phyloP scores from a whole-genome alignment of 306 rosid species.

The Trichosanthes cucumerina region DNA sequence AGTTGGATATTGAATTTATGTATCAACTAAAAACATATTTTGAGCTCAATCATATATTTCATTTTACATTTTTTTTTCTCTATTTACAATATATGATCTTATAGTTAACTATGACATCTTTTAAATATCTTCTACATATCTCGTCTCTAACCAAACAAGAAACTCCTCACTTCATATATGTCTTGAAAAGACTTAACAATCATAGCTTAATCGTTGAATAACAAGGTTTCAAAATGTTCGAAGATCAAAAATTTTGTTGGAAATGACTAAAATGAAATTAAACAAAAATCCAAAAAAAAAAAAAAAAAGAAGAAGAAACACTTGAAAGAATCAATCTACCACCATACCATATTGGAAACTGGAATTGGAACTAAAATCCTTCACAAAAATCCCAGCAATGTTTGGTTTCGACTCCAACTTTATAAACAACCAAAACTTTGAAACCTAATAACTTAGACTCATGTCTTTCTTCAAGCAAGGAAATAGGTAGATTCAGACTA shows the following conservation, averaged over 20 bases:
- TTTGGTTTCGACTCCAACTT: neutral
- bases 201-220: neutral
- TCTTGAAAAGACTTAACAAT: neutral
- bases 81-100: neutral
- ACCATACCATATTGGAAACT: neutral
- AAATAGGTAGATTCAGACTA: neutral
- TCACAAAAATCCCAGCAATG: constrained; percentile 1
- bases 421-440: constrained; percentile 4
- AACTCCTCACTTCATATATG: neutral
- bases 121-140: neutral
- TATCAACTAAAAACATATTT: neutral
- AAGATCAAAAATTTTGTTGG: neutral
- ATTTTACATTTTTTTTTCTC: neutral
- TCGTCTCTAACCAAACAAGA: neutral
- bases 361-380: constrained; percentile 4
- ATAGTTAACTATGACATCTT: neutral
- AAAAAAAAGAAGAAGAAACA: neutral
- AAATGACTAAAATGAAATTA: neutral
- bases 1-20: neutral
- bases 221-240: neutral
- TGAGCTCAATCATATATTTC: neutral
- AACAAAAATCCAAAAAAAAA: neutral
- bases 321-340: neutral
- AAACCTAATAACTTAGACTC: neutral
- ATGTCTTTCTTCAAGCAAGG: neutral